Conservation (phyloP, 2,329 filamentous ascomycete genomes). For the Penicillium sp. region DNA sequence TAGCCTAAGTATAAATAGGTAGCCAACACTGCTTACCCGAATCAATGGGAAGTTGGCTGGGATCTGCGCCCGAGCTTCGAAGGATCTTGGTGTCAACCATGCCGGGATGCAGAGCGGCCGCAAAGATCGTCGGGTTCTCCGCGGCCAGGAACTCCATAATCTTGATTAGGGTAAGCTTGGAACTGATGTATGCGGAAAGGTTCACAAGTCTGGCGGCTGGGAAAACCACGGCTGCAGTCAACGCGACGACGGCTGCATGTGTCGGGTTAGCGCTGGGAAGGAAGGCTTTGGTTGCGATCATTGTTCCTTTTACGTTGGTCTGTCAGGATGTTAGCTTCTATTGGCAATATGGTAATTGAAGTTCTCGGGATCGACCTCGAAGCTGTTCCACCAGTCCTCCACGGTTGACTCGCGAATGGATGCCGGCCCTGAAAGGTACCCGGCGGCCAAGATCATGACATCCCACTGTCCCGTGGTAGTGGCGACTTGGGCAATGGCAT, state of each 20-base stretch:
- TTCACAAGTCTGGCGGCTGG: constrained; percentile 8
- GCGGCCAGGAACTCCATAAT: constrained; percentile 41
- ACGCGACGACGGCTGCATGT: constrained; percentile 16
- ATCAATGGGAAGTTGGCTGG: constrained; percentile 16
- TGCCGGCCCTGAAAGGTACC: constrained; percentile 4
- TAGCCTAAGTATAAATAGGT: not conserved
- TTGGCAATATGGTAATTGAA: not conserved
- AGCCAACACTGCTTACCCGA: constrained; percentile 9
- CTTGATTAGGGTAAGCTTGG: constrained; percentile 42
- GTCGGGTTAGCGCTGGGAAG: constrained; percentile 14
- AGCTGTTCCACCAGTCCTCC: constrained; percentile 20
- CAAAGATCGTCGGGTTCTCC: constrained; percentile 39
- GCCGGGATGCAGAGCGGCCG: constrained; percentile 45
- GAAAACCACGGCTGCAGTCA: constrained; percentile 16
- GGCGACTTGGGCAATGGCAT: constrained; percentile 1
- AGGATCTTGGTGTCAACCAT: constrained; percentile 26
- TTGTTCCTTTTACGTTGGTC: constrained; percentile 23
- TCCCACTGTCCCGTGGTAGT: constrained; percentile 12
- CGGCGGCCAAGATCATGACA: constrained; percentile 26
- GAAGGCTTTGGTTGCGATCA: constrained; percentile 15
- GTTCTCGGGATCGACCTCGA: constrained; percentile 11
- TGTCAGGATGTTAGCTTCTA: not conserved
- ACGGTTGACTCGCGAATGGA: constrained; percentile 8
- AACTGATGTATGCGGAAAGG: constrained; percentile 36
- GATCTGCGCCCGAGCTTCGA: constrained; percentile 12